Evolutionary conservation across 1,284 basidiomycete species (phyloP), one percentile per base, ranked within the genome.

Genomic region (Leucoagaricus sp.): DNA sequence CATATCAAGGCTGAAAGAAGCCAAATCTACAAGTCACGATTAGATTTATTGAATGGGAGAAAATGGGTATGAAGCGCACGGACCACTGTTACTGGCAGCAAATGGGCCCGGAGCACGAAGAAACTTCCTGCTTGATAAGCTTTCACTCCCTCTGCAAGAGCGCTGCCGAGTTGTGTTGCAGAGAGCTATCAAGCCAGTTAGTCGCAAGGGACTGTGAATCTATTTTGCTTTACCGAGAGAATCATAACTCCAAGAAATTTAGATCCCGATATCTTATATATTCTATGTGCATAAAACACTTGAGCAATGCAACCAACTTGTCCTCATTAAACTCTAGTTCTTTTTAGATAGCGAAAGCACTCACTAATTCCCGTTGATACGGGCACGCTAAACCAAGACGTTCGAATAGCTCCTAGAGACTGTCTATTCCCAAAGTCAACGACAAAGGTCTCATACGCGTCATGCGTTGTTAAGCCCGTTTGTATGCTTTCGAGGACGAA

Each of bases 401-500:
- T 47, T 17, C 49, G 49, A n/a, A 59, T 29, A 6, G 7, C 17
- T 15, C 58, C 49, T 15, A 58, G 46, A 13, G 29, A 17, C 1
- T 29, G 23, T 21, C 41, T 7, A 28, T 58, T 38, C 25, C 46
- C 58, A 33, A 48, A 57, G 4, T 38, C 36, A 7, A 48, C 6
- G 1, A 49, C 58, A 23, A 55, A 60, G 8, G 19, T 45, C 8
- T 19, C 15, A 34, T 52, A 62, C 3, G 19, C 29, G 21, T 26
- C 34, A n/a, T 53, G 42, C 34, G 54, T 55, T 13, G 57, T 19
- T 12, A 62, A 15, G 6, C 40, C 33, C 9, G 58, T 58, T 46
- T 62, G 60, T 7, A 47, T 28, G n/a, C 31, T 23, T 53, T 62
- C 61, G 41, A 62, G 54, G 26, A 60, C 15, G n/a, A 60, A 57